Evolutionary conservation across 306 rosid genomes (phyloP).

Genomic region (Vigna trinervia): DNA sequence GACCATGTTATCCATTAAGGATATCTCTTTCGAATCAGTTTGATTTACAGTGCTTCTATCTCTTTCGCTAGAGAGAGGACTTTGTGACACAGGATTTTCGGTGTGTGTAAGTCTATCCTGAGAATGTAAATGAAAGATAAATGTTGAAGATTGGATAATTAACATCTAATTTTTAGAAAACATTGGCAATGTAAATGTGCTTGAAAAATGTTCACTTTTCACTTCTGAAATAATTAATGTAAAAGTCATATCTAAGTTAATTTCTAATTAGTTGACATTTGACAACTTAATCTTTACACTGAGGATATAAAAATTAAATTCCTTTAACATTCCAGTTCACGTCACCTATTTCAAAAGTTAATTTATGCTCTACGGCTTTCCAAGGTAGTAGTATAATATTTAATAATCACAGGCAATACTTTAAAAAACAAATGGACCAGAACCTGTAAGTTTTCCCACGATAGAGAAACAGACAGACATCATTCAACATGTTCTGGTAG

Average conservation of each 20-base stretch:
- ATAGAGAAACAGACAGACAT: slow-evolving; percentile 2
- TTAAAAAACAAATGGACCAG: slow-evolving; percentile 24
- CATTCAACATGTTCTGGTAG: slow-evolving; percentile 14
- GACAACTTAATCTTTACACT: neutral
- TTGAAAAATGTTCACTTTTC: neutral
- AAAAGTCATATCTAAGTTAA: neutral
- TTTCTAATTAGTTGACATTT: neutral
- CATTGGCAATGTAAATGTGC: neutral
- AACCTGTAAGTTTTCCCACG: slow-evolving; percentile 18
- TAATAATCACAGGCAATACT: neutral
- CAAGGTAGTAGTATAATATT: slow-evolving; percentile 17
- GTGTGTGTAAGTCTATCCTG: slow-evolving; percentile 56
- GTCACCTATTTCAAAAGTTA: slow-evolving; percentile 5
- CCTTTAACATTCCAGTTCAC: slow-evolving; percentile 14
- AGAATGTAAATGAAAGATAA: slow-evolving; percentile 39
- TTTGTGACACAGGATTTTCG: slow-evolving; percentile 50
- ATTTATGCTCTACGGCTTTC: slow-evolving; percentile 3
- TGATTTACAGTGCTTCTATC: slow-evolving; percentile 49
- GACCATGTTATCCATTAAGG: slow-evolving; percentile 47
- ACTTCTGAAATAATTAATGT: neutral
- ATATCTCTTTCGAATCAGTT: slow-evolving; percentile 42
- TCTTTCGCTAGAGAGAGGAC: slow-evolving; percentile 53
- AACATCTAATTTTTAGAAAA: neutral
- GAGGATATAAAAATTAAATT: neutral
- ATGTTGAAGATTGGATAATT: slow-evolving; percentile 26